Base-by-base conservation (phyloP, 2,329 filamentous ascomycete genomes). In the Coleophoma crateriformis region DNA sequence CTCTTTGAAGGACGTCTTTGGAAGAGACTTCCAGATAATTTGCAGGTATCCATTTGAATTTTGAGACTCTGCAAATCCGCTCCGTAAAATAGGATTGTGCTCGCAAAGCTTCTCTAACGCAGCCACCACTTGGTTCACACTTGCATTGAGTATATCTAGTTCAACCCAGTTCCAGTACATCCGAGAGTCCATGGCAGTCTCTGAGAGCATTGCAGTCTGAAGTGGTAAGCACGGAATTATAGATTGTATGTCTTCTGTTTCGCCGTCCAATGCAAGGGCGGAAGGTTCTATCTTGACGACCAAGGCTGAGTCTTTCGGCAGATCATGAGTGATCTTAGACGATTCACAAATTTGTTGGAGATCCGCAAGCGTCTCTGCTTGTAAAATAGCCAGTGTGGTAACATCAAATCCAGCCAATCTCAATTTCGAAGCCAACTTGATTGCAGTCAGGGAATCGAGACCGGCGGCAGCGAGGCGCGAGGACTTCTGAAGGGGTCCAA, bases 101-200 rank as follows among this genome's bases (percentile, higher is more conserved):
- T 68, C 50, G 7, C 75, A 71, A 7, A 90, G 58, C 1, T 65
- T 57, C 2, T 58, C 50, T 22, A 91, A 70, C 8, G 79, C 78
- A 1, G 67, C 59, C 2, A 63, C 62, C 6, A 90, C 65, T 12
- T 70, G 56, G 0, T 69, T 55, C 2, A 63, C 34, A 44, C 58
- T 52, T 1, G 61, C 58, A 33, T 72, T 60, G 0, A 64, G 41
- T 1, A 73, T 63, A 11, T 79, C 71, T 1, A 95, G 64, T 57
- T 87, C 78, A 11, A 94, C 71, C 72, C 84, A 84, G 58, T 96
- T 96, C 68, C 85, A 87, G 62, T 96, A 96, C 7, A 84, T 75
- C 43, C 67, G 68, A 2, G 73, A 55, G 52, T 84, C 72, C 15
- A 71, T 73, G 3, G 74, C 67, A 1, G 88, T 91, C 68, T 95